Percentiles rank a stretch among this genome's conserved stretches.
Conservation (phyloP, 192 early-diverging fungal genomes). For the Gaertneriomyces sp. region DNA sequence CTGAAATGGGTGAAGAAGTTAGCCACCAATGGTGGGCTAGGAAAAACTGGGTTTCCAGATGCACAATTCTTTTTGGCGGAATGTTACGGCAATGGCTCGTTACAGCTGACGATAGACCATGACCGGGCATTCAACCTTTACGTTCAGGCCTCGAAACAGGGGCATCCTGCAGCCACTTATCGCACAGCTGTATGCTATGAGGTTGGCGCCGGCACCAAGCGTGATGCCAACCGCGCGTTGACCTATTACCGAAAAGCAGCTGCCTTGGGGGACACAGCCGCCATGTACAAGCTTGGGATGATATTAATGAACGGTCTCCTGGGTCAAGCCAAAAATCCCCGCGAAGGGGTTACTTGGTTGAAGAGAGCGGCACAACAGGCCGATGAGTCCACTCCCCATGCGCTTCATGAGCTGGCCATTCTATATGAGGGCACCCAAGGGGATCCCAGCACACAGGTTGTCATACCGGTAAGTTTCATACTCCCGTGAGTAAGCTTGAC, state of each 20-base stretch:
- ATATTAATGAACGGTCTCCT: constrained; percentile 83
- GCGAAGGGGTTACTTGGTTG: constrained; percentile 92
- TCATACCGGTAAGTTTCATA: constrained; percentile 41
- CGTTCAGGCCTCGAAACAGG: constrained; percentile 87
- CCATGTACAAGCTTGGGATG: constrained; percentile 97
- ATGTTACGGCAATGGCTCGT: constrained; percentile 78
- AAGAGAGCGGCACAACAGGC: constrained; percentile 89
- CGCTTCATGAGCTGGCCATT: constrained; percentile 87
- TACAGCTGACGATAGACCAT: constrained; percentile 75
- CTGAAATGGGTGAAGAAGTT: constrained; percentile 84
- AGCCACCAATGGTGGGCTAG: constrained; percentile 40
- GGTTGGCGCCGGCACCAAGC: constrained; percentile 86
- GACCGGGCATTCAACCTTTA: constrained; percentile 89
- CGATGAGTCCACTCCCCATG: constrained; percentile 85
- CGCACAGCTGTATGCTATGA: constrained; percentile 96
- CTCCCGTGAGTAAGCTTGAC: neutral
- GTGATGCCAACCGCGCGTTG: constrained; percentile 72
- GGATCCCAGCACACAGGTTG: constrained; percentile 29
- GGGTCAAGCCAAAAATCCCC: constrained; percentile 69
- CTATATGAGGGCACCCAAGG: constrained; percentile 71
- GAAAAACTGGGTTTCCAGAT: constrained; percentile 75
- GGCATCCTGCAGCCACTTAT: constrained; percentile 88
- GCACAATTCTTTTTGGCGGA: constrained; percentile 92
- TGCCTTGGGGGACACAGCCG: constrained; percentile 81
- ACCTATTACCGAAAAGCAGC: constrained; percentile 95